Evolutionary conservation across 371 early-diverging fungal species (phyloP), one percentile per base, ranked within the genome.

Genomic region (Phascolomyces articulosus): DNA sequence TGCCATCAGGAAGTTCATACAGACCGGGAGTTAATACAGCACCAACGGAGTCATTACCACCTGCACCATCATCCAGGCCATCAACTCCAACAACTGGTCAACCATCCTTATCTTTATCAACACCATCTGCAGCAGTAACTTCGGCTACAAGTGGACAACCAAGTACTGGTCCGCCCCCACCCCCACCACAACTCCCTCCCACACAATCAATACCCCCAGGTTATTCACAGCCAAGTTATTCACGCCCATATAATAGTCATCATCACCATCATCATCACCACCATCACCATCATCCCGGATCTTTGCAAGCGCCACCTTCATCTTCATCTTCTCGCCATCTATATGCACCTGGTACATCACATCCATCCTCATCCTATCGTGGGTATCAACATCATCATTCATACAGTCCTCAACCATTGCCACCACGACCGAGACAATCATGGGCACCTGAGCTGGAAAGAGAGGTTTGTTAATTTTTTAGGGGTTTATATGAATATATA

Each of bases 381-480:
- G 24, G 44, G 51, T 60, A 54, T 23, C 64, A 63, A 23, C 70
- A 56, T 13, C 60, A 62, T 13, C 10, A 60, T 4, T 27, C 56
- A 28, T 54, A 53, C 64, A 40, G 47, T 24, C 40, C 55, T 1
- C 67, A 67, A 62, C 65, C 73, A 21, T 70, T 73, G n/a, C 18
- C 74, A 18, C 18, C 74, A n/a, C 58, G 73, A 58, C 74, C 68
- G 16, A 60, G 73, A 58, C 60, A 71, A 40, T 70, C 75, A 4
- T 78, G 74, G 68, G 78, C 80, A 20, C 75, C 76, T 18, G 78
- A 79, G 10, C 76, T 74, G 48, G 83, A 82, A 51, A 82, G 78
- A 66, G 83, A 82, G 73, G 79, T 77, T 62, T 64, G 38, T 54
- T 38, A 16, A 18, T n/a, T n/a, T n/a, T n/a, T n/a, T n/a, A n/a